Base-by-base conservation (phyloP, 2,329 filamentous ascomycete species). In the Colletotrichum sojae region DNA sequence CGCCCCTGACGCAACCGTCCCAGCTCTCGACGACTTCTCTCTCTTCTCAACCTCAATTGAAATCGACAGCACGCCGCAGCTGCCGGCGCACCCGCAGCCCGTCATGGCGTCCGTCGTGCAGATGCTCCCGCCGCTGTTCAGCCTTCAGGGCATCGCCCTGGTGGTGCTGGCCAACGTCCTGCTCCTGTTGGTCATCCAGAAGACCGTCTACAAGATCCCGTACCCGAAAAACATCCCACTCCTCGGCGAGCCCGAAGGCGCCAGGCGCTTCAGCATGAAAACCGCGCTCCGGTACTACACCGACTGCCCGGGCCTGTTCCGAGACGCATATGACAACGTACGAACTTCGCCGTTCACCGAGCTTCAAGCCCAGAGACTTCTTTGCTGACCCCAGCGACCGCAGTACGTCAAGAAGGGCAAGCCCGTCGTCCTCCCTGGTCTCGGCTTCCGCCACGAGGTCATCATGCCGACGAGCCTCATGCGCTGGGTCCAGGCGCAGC, bases 331-430 rank as follows among this genome's bases (percentile, higher is more conserved):
- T 13, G 70, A 78, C 39, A 70, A 77, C 2, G 78, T 79, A 52
- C 20, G 69, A 22, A 2, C 20, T 10, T 39, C 1, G 4, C 12
- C 12, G 63, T 3, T n/a, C 12, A 39, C 9, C 18, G 5, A 27
- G 13, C 4, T 15, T 5, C n/a, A n/a, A 48, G 4, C 15, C 13
- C 18, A 6, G 31, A 9, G 6, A 6, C 5, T 15, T 20, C 40
- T 13, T 20, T 27, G 9, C 54, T 31, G 12, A 31, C n/a, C 13
- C 27, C 27, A 9, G 8, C 2, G 8, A 22, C 15, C 1, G 8
- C 27, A 85, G 81, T 84, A 83, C 66, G 74, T 76, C 25, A 84
- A 84, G 54, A 77, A 78, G 16, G 82, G 81, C n/a, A 76, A 77
- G 40, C 73, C 81, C 0, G 83, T 84, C 2, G 73, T 85, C 1